Percentiles rank a stretch among this genome's conserved stretches.
These are phyloP conservation scores for Babesia ovata DNA, from an alignment of 169 alveolate genomes.

Conservation along the genomic window DNA sequence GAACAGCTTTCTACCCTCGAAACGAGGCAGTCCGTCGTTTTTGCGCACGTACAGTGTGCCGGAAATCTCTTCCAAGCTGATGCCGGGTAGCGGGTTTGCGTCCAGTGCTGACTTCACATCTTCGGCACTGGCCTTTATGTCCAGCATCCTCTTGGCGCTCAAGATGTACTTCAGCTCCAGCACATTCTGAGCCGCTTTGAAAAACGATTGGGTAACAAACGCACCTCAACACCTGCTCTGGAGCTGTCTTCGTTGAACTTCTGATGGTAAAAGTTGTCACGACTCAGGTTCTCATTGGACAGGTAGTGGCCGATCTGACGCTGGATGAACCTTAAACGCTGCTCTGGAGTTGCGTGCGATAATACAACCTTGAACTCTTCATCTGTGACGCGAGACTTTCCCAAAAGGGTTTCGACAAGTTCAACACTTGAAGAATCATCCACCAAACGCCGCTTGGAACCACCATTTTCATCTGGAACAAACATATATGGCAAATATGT, in stretches of 20 bases:
- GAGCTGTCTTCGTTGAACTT: slow-evolving; percentile 58
- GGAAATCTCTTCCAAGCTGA: slow-evolving; percentile 31
- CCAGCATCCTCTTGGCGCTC: slow-evolving; percentile 67
- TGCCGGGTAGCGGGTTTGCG: slow-evolving; percentile 14
- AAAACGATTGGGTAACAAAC: neutral
- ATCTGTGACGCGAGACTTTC: slow-evolving; percentile 49
- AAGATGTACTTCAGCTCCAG: slow-evolving; percentile 62
- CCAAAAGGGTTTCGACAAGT: slow-evolving; percentile 39
- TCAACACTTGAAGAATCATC: slow-evolving; percentile 17
- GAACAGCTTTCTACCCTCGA: slow-evolving; percentile 50
- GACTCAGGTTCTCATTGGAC: slow-evolving; percentile 56
- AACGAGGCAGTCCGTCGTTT: slow-evolving; percentile 52
- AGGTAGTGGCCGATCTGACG: slow-evolving; percentile 54
- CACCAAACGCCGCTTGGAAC: slow-evolving; percentile 32
- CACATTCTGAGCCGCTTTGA: slow-evolving; percentile 22
- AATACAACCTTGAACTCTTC: slow-evolving; percentile 54
- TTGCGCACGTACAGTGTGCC: slow-evolving; percentile 43
- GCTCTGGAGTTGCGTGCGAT: slow-evolving; percentile 44
- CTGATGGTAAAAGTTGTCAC: slow-evolving; percentile 56
- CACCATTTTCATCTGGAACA: slow-evolving; percentile 9
- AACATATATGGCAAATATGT: neutral
- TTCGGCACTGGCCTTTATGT: slow-evolving; percentile 56
- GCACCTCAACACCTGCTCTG: slow-evolving; percentile 51
- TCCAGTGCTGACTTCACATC: slow-evolving; percentile 45
- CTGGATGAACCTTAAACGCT: slow-evolving; percentile 53